Base-by-base conservation (phyloP, 495 filamentous ascomycete species). In the Daldinia caldariorum region DNA sequence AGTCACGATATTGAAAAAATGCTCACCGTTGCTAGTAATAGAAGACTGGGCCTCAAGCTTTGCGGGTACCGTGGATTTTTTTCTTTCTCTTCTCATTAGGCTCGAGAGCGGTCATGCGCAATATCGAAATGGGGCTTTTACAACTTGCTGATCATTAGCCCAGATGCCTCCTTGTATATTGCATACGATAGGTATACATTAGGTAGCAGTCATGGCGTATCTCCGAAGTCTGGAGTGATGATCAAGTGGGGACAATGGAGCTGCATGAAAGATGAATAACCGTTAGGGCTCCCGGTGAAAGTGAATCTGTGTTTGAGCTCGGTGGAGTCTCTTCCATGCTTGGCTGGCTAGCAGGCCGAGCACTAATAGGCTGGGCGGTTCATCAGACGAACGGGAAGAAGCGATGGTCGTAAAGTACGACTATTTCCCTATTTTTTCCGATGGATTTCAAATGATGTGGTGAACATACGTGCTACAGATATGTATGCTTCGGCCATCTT, bases 181-280 rank as follows among this genome's bases (percentile, higher is more conserved):
- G 26, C 26, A 26, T 26, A 26, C 26, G 1, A 26, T 3, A 26
- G 26, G 26, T 26, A 26, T 26, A 26, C 26, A 26, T 26, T 26
- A 26, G 26, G 26, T 26, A 26, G 57, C 62, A 26, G 57, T 57
- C 63, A 6, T 35, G 34, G 34, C 57, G 50, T 54, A 67, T 45
- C 64, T 66, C 65, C 64, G 70, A 50, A 72, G 29, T 68, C 64
- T 65, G 65, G 56, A 68, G 65, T 58, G 55, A 65, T 61, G 39
- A 26, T 32, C 31, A n/a, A n/a, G 65, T 58, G 70, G 57, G 34
- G 59, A 60, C 7, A 7, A 53, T 18, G 0, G 2, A 16, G 16
- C 51, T 62, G 65, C 70, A 72, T 72, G 70, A 68, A 72, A 72
- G 65, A 68, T 29, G 65, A 29, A 72, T 66, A 61, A 50, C 35